Evolutionary conservation across 108 stramenopile genomes (phyloP), one percentile per base, ranked within the genome.

Genomic region (Seminavis robusta): DNA sequence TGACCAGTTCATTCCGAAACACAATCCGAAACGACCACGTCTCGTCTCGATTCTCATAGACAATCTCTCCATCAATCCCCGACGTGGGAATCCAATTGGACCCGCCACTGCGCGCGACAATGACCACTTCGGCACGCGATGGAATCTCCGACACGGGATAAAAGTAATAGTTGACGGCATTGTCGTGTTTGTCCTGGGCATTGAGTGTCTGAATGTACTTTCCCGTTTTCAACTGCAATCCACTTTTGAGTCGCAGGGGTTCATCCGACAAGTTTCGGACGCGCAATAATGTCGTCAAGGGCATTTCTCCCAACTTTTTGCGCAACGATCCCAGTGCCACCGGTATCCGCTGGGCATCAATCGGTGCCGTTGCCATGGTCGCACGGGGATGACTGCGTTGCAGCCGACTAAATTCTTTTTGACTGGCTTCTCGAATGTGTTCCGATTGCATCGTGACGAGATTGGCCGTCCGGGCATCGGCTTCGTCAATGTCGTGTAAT

Each of bases 241-340:
- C 67, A 59, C 54, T 47, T 30, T 69, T 69, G 16, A 69, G 50
- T 30, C 67, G 49, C 40, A 69, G 26, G n/a, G 67, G 67, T 33
- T 69, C 52, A 13, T 69, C 28, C 43, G 60, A 54, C 34, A 40
- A 37, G 52, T 69, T 69, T 17, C 60, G 34, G 17, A 69, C 33
- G 36, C 67, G 15, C 15, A 69, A 29, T 41, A 69, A 31, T n/a
- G 67, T 69, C 24, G 67, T 61, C 17, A 61, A 43, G 11, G 67
- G 37, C 20, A 56, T 39, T 47, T 69, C 60, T 11, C 67, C 67
- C 7, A 69, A 30, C 42, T 69, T 69, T 32, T 54, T 59, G 16
- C 67, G 58, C 37, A 69, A 45, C 20, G 47, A 37, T 33, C 20
- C 26, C 13, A 69, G 48, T 13, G 67, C 53, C 11, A 69, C 52